These are phyloP conservation scores for Zoysia pacifica DNA, from an alignment of 176 grass and related monocot species.

Conservation along the genomic window DNA sequence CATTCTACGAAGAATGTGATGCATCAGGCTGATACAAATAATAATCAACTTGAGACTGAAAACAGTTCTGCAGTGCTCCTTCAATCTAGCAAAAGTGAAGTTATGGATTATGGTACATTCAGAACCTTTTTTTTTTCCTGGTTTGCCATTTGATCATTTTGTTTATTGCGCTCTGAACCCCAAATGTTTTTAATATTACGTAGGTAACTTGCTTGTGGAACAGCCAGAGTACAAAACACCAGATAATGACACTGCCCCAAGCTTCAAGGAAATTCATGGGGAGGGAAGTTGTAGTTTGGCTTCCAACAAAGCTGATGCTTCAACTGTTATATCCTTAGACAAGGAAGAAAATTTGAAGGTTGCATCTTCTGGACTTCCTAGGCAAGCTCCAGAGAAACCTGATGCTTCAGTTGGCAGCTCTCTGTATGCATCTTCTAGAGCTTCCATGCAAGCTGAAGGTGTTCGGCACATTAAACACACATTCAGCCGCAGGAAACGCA, in stretches of 20 bases:
- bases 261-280: conserved; percentile 31
- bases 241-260: conserved; percentile 29
- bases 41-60: conserved; percentile 35
- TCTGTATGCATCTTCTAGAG: conserved; percentile 30
- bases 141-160: background rate
- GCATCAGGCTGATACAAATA: conserved; percentile 23
- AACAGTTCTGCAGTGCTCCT: conserved; percentile 27
- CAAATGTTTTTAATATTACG: conserved; percentile 23
- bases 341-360: conserved; percentile 35
- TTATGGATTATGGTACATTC: conserved; percentile 41
- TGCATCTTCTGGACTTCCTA: background rate
- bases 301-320: conserved; percentile 42
- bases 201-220: conserved; percentile 38
- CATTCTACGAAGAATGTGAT: conserved; percentile 19
- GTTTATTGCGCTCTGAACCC: conserved; percentile 25
- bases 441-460: conserved; percentile 53
- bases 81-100: conserved; percentile 37
- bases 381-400: conserved; percentile 29
- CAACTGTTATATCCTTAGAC: conserved; percentile 24
- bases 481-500: conserved; percentile 88
- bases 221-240: conserved; percentile 26
- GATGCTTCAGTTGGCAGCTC: conserved; percentile 33
- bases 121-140: conserved; percentile 7
- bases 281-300: conserved; percentile 41
- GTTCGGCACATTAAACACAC: conserved; percentile 76